phyloP scores from a whole-genome alignment of 2,329 filamentous ascomycete species.

The Ophiostoma sp. region DNA sequence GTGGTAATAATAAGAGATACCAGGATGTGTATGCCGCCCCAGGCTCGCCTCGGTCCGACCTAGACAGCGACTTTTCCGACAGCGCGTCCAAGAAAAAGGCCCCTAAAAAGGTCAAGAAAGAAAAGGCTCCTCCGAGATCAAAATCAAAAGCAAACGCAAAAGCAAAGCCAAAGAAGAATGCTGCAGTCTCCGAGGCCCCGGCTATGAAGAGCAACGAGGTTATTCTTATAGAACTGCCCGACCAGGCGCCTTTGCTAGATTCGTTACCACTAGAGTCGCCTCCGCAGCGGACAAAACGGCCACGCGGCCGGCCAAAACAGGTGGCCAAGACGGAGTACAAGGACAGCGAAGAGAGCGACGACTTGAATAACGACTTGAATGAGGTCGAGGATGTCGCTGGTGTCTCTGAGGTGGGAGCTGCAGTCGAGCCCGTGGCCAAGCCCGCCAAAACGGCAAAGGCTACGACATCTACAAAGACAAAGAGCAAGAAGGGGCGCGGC shows the following conservation, averaged over 20 bases:
- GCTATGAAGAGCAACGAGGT: background rate
- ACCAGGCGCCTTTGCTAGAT: background rate
- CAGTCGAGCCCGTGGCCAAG: constrained; percentile 8
- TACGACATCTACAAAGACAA: background rate
- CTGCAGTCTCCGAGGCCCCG: background rate
- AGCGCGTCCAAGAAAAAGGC: too few relatives aligned
- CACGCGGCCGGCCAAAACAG: constrained; percentile 21
- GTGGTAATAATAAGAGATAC: background rate
- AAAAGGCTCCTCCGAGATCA: constrained; percentile 28
- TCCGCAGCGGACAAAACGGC: constrained; percentile 2
- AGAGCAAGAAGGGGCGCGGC: background rate
- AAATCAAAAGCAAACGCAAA: constrained; percentile 21
- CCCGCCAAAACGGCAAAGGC: background rate
- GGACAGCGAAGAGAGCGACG: background rate
- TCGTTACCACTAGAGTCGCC: background rate
- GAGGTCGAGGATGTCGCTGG: background rate
- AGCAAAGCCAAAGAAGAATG: constrained; percentile 6
- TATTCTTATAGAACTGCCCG: background rate
- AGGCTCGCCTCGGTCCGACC: background rate
- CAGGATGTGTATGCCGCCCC: background rate
- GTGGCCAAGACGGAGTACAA: background rate
- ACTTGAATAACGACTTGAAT: background rate
- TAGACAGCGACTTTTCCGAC: background rate
- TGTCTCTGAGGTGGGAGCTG: background rate
- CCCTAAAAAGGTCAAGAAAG: background rate